These are phyloP conservation scores for Echeveria elegans DNA, from an alignment of 164 flowering plant species.

Conservation along the genomic window DNA sequence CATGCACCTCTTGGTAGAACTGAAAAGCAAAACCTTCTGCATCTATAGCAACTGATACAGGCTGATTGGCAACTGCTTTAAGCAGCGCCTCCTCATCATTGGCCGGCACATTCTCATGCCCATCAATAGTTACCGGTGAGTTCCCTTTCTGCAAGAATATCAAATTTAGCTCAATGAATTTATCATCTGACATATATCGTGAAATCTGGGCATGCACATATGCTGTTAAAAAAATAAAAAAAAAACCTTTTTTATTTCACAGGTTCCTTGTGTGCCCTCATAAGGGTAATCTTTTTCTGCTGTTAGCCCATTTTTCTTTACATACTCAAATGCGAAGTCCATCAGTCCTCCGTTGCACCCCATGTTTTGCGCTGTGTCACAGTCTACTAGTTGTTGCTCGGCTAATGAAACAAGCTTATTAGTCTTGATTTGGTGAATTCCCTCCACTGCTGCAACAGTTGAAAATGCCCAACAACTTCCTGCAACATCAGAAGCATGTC, in stretches of 20 bases:
- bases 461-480: constrained; percentile 96
- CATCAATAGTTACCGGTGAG: constrained; percentile 33
- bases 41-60: constrained; percentile 20
- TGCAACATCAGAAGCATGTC: constrained; percentile 14
- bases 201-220: neutral
- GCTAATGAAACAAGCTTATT: constrained; percentile 65
- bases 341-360: constrained; percentile 24
- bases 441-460: constrained; percentile 82
- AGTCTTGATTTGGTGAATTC: constrained; percentile 72
- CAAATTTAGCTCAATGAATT: neutral
- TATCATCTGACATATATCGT: neutral
- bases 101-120: constrained; percentile 37
- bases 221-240: neutral
- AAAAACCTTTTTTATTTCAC: constrained; percentile 43
- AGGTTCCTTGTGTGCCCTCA: constrained; percentile 55
- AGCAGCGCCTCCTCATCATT: constrained; percentile 30
- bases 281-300: constrained; percentile 73
- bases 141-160: constrained; percentile 20
- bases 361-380: constrained; percentile 49
- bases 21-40: constrained; percentile 22
- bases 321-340: constrained; percentile 68
- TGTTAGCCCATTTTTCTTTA: constrained; percentile 44
- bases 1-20: constrained; percentile 13
- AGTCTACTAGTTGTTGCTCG: constrained; percentile 80
- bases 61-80: constrained; percentile 15